Base-by-base conservation (phyloP, 208 protist species). In the Trypanosoma rangeli region DNA sequence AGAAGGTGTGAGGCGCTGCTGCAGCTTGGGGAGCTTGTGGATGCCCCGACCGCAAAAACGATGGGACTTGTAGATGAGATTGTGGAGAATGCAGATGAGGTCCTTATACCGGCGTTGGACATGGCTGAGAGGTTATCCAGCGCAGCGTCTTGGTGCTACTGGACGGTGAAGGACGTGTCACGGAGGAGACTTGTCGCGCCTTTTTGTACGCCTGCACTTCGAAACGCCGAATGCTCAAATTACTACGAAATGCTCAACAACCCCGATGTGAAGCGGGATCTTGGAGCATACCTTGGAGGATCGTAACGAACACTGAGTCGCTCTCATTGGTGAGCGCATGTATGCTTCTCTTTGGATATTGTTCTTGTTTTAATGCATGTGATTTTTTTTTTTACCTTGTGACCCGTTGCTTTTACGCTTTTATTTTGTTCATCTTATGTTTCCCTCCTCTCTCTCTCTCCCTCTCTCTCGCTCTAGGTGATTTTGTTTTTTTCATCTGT, bases 1-100 rank as follows among this genome's bases (percentile, higher is more conserved):
- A 76, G 87, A 22, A 65, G 64, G 33, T 78, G 86, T 8, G 88
- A 96, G 60, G 58, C 63, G 48, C 28, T 93, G 37, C 76, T 96
- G 31, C 74, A 70, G 20, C 48, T 79, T 48, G 87, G 86, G 1
- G 39, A 26, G 37, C 61, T 90, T 29, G 62, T 93, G 15, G 35
- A 65, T n/a, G 79, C 86, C 0, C 71, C 85, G 15, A 82, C 81
- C 46, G 91, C 91, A 0, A 56, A 75, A 44, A 42, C 44, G 1
- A 68, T 80, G 10, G 88, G 88, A 15, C 79, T 94, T 26, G 86
- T 94, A 13, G 91, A 96, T 70, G 74, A 93, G 28, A 80, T 85
- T 15, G 82, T 89, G 1, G 79, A 85, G 15, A 59, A 70, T 46
- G 64, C 68, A 1, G 85, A 90, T 29, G 80, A 90, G 60, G 78